Conservation (phyloP, 257 asterid genomes). For the Ligustrum vulgare region DNA sequence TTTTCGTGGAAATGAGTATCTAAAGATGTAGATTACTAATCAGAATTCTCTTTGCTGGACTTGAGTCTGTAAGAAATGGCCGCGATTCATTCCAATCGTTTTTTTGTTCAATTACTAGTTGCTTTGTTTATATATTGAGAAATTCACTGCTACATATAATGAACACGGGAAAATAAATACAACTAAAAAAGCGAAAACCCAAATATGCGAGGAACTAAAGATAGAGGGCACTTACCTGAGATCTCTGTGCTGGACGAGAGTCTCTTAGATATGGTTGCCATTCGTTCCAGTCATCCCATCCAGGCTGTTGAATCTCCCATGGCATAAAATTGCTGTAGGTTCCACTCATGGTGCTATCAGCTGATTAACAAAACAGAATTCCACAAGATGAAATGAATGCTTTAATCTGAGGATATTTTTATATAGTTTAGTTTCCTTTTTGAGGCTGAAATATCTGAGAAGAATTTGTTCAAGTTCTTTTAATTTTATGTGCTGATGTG, state of each 20-base stretch:
- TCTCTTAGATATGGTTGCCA: conserved; percentile 1
- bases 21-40: conserved; percentile 17
- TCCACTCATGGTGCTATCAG: conserved; percentile 34
- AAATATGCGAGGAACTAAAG: background rate
- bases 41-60: conserved; percentile 26
- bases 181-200: background rate
- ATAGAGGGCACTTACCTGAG: conserved; percentile 31
- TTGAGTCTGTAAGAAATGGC: background rate
- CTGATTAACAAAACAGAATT: background rate
- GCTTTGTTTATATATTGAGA: background rate
- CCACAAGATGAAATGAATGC: conserved; percentile 6
- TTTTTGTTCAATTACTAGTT: background rate
- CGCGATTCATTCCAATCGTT: background rate
- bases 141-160: background rate
- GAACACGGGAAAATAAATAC: background rate
- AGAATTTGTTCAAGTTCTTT: background rate
- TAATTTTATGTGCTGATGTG: background rate
- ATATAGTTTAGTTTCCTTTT: background rate
- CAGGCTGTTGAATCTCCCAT: conserved; percentile 27
- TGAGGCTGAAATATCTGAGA: background rate
- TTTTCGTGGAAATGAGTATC: background rate
- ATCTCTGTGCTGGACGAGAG: conserved; percentile 11
- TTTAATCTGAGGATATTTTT: background rate
- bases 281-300: conserved; percentile 28
- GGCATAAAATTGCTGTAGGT: conserved; percentile 16